Evolutionary conservation across 2,329 filamentous ascomycete species (phyloP).

Genomic region (Blastomyces gilchristii): DNA sequence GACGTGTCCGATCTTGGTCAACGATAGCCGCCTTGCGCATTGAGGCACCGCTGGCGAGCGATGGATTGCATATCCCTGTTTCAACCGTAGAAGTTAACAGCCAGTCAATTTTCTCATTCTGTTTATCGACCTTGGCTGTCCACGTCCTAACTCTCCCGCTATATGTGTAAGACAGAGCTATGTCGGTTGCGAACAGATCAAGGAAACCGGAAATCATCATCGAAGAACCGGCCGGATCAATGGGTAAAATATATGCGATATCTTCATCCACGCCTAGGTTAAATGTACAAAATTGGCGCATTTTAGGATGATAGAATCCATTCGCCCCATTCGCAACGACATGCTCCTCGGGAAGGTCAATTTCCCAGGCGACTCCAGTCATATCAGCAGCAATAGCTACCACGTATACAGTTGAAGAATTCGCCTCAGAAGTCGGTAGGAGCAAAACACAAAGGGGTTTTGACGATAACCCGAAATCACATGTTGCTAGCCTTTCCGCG

Average conservation of each 20-base stretch:
- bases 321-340: slow-evolving; percentile 27
- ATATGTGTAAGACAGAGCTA: slow-evolving; percentile 74
- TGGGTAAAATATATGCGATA: slow-evolving; percentile 57
- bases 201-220: slow-evolving; percentile 65
- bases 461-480: slow-evolving; percentile 50
- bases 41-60: slow-evolving; percentile 73
- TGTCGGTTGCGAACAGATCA: slow-evolving; percentile 75
- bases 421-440: slow-evolving; percentile 51
- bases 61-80: slow-evolving; percentile 61
- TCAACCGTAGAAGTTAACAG: slow-evolving; percentile 71
- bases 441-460: slow-evolving; percentile 72
- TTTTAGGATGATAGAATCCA: slow-evolving; percentile 29
- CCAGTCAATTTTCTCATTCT: slow-evolving; percentile 61
- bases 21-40: slow-evolving; percentile 80
- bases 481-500: slow-evolving; percentile 50
- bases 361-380: slow-evolving; percentile 71
- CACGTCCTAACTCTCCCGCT: slow-evolving; percentile 69
- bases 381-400: slow-evolving; percentile 74
- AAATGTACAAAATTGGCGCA: slow-evolving; percentile 62
- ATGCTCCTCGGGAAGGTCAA: slow-evolving; percentile 46
- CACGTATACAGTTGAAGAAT: slow-evolving; percentile 49
- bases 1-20: slow-evolving; percentile 57
- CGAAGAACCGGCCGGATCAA: slow-evolving; percentile 71
- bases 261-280: slow-evolving; percentile 49
- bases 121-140: slow-evolving; percentile 63